phyloP scores from a whole-genome alignment of 129 eudicot genomes.

The Kitagawia praeruptora region DNA sequence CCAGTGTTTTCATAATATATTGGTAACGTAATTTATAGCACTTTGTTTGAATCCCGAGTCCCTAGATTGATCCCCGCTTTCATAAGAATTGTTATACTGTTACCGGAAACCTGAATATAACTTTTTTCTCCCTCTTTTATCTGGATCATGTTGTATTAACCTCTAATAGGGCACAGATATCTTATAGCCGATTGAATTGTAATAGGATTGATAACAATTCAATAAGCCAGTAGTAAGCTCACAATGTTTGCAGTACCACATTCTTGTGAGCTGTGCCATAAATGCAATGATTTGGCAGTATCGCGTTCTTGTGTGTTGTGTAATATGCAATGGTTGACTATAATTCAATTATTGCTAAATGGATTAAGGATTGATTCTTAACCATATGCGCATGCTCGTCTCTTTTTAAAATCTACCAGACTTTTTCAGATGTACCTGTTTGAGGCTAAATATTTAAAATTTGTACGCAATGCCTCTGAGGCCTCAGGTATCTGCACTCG shows the following conservation, averaged over 20 bases:
- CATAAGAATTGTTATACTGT: background rate
- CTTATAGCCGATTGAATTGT: background rate
- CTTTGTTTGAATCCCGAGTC: background rate
- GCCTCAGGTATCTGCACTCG: slow-evolving; percentile 41
- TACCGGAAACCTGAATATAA: background rate
- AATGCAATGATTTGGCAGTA: background rate
- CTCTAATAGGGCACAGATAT: background rate
- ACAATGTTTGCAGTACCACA: background rate
- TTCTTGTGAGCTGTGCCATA: background rate
- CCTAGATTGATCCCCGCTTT: background rate
- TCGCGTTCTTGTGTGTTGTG: background rate
- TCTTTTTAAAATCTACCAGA: background rate
- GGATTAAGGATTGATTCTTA: background rate
- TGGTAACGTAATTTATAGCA: background rate
- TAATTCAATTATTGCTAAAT: background rate
- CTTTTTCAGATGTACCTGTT: background rate
- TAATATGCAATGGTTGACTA: background rate
- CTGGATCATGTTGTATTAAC: background rate
- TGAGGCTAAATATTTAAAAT: background rate
- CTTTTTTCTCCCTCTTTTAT: background rate
- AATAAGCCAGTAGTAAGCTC: no score
- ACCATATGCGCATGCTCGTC: background rate
- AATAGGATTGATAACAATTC: background rate
- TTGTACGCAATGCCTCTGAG: slow-evolving; percentile 20
- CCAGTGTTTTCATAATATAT: background rate